A percentile compares a stretch with the other conserved stretches of the same genome.
These are phyloP conservation scores for Haplosporangium sp. DNA, from an alignment of 371 early-diverging fungal genomes.

Conservation along the genomic window DNA sequence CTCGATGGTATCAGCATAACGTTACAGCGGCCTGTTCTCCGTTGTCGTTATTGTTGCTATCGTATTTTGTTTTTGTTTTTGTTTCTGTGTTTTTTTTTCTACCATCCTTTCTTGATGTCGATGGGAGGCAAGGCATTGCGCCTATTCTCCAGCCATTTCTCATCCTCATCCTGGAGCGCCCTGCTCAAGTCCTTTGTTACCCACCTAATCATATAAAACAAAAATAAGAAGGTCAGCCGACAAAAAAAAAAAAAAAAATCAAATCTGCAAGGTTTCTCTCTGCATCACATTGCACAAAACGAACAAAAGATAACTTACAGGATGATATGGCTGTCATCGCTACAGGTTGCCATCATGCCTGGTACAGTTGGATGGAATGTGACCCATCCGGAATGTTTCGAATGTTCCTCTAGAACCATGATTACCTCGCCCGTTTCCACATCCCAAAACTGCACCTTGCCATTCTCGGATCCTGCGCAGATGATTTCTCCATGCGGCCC, in stretches of 20 bases:
- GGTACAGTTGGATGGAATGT: constrained; percentile 14
- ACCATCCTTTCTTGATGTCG: constrained; percentile 52
- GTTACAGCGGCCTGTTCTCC: no score
- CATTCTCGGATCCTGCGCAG: constrained; percentile 40
- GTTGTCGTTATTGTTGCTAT: no score
- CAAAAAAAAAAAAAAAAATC: background rate
- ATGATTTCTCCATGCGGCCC: constrained; percentile 38
- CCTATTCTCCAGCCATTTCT: constrained; percentile 32
- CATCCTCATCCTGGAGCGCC: constrained; percentile 25
- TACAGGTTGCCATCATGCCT: constrained; percentile 40
- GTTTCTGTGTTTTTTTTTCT: no score
- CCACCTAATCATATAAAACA: constrained; percentile 24
- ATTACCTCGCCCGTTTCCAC: constrained; percentile 39
- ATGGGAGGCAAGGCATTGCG: constrained; percentile 15
- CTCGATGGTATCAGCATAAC: no score
- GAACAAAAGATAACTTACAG: constrained; percentile 23
- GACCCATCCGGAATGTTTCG: constrained; percentile 30
- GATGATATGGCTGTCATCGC: constrained; percentile 45
- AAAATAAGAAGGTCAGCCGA: constrained; percentile 2
- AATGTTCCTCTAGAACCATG: constrained; percentile 29
- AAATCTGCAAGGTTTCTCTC: background rate
- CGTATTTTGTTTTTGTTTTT: no score
- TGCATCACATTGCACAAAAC: no score
- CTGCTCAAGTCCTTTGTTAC: constrained; percentile 29
- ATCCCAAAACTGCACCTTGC: constrained; percentile 41